Conservation (phyloP, 2,329 filamentous ascomycete genomes). For the Coleophoma crateriformis region DNA sequence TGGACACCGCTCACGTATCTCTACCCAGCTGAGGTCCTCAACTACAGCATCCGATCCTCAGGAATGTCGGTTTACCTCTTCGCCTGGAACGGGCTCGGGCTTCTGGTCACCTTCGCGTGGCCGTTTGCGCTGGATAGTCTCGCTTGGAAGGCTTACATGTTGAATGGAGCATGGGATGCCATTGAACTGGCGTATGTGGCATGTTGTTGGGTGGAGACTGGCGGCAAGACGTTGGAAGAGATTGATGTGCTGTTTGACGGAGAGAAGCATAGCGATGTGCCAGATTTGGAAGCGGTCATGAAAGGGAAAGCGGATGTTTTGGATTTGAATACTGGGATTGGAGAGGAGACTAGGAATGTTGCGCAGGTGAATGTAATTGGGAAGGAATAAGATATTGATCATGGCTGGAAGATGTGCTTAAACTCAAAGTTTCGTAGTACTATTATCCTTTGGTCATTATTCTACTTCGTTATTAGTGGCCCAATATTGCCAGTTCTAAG, state of each 20-base stretch:
- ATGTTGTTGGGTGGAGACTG: not conserved
- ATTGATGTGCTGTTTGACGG: not conserved
- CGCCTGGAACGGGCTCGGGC: not conserved
- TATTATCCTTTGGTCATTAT: no score
- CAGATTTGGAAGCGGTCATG: not conserved
- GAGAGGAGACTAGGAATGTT: no score
- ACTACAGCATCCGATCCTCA: not conserved
- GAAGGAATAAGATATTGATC: no score
- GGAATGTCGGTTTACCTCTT: not conserved
- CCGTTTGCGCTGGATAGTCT: not conserved
- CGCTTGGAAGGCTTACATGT: not conserved
- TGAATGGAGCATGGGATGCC: not conserved
- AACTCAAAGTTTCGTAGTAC: no score
- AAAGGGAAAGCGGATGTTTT: not conserved
- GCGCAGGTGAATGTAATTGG: no score
- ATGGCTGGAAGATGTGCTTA: no score
- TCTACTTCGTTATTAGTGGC: no score
- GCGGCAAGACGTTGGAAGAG: not conserved
- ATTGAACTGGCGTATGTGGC: not conserved
- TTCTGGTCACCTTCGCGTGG: not conserved
- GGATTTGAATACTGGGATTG: no score
- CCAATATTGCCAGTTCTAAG: no score
- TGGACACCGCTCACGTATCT: not conserved
- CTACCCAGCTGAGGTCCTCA: not conserved
- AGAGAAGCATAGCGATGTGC: not conserved